These are phyloP conservation scores for Alternaria rosae DNA, from an alignment of 2,329 filamentous ascomycete species.

Conservation along the genomic window DNA sequence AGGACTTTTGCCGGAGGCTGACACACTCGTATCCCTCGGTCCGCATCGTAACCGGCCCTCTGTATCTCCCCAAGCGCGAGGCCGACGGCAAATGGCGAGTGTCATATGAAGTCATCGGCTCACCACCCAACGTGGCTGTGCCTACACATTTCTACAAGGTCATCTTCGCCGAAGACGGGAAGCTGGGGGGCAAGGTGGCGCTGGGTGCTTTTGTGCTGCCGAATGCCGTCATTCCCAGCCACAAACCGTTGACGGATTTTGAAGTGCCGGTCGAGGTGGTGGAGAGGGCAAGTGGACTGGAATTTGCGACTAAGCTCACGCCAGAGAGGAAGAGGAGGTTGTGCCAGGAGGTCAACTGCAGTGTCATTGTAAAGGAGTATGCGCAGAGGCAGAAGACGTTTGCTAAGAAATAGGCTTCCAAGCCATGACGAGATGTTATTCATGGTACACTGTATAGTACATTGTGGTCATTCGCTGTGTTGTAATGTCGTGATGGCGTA, in stretches of 20 bases:
- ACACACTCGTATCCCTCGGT: conserved; percentile 84
- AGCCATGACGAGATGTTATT: conserved; percentile 6
- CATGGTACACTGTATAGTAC: conserved; percentile 37
- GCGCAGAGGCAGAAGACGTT: conserved; percentile 63
- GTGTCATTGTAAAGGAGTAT: conserved; percentile 83
- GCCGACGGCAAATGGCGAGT: conserved; percentile 95
- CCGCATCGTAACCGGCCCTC: conserved; percentile 87
- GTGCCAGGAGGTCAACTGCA: conserved; percentile 86
- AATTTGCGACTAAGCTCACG: conserved; percentile 85
- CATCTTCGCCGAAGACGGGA: conserved; percentile 90
- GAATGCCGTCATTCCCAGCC: conserved; percentile 86
- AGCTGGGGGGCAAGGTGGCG: conserved; percentile 70
- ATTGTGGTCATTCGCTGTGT: conserved; percentile 8
- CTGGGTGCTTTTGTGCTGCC: conserved; percentile 94
- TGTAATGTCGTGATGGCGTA: background rate
- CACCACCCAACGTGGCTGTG: conserved; percentile 90
- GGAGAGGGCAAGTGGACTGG: conserved; percentile 88
- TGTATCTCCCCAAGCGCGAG: conserved; percentile 89
- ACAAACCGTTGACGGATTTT: conserved; percentile 87
- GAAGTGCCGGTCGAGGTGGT: conserved; percentile 94
- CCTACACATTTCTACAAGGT: conserved; percentile 99
- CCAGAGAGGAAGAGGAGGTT: conserved; percentile 75
- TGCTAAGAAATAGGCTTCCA: conserved; percentile 32
- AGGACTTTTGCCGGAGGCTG: conserved; percentile 91
- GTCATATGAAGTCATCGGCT: conserved; percentile 93